A percentile compares a stretch with the other conserved stretches of the same genome.
Conservation (phyloP, 768 basidiomycete genomes). For the Multifurca ochricompacta region DNA sequence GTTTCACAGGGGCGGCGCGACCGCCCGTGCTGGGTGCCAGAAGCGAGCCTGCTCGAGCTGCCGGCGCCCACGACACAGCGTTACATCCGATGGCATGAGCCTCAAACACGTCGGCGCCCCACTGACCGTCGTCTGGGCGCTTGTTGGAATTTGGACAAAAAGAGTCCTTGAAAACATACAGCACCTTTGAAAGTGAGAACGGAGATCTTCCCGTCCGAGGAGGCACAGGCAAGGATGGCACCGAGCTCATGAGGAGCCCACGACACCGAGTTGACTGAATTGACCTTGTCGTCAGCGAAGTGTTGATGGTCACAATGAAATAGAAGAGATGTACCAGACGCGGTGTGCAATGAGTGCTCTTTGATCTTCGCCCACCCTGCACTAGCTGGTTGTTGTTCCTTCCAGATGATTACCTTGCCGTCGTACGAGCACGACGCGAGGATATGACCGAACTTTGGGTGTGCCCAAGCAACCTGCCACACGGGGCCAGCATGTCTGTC, state of each 20-base stretch:
- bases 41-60: slow-evolving; percentile 77
- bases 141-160: not conserved
- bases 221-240: slow-evolving; percentile 93
- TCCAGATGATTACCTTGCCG: slow-evolving; percentile 97
- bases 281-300: not conserved
- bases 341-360: slow-evolving; percentile 90
- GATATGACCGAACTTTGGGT: slow-evolving; percentile 94
- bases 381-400: slow-evolving; percentile 55
- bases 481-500: slow-evolving; percentile 91
- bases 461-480: slow-evolving; percentile 98
- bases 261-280: slow-evolving; percentile 86
- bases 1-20: slow-evolving; percentile 53
- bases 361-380: slow-evolving; percentile 88
- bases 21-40: slow-evolving; percentile 55
- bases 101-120: slow-evolving; percentile 91
- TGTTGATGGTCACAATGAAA: not conserved
- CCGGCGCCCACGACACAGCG: slow-evolving; percentile 96
- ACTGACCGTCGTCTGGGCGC: slow-evolving; percentile 82
- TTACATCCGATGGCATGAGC: slow-evolving; percentile 97
- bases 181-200: slow-evolving; percentile 94
- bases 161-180: slow-evolving; percentile 27
- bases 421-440: slow-evolving; percentile 98
- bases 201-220: slow-evolving; percentile 94
- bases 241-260: slow-evolving; percentile 99
- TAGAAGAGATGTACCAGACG: slow-evolving; percentile 58